These are phyloP conservation scores for Serendipita sp. DNA, from an alignment of 1,284 basidiomycete genomes.

Conservation along the genomic window DNA sequence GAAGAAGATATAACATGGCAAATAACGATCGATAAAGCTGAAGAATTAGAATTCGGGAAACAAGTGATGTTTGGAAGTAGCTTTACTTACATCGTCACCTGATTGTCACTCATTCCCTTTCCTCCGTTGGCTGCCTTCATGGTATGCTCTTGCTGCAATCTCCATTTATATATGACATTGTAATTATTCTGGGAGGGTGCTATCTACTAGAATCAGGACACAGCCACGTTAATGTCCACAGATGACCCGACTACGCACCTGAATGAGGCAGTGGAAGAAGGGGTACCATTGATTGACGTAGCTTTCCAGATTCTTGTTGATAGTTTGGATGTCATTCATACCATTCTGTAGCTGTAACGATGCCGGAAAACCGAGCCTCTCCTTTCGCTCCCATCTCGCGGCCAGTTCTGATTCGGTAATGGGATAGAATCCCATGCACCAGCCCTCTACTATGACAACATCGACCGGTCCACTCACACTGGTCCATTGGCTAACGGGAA, in stretches of 20 bases:
- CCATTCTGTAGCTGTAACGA: slow-evolving; percentile 17
- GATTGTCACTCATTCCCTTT: slow-evolving; percentile 70
- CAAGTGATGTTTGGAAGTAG: background rate
- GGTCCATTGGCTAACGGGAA: slow-evolving; percentile 26
- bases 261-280: slow-evolving; percentile 52
- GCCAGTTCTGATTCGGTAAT: slow-evolving; percentile 33
- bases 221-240: background rate
- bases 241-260: slow-evolving; percentile 29
- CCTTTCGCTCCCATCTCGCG: slow-evolving; percentile 20
- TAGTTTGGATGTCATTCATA: slow-evolving; percentile 36
- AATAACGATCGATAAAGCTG: slow-evolving; percentile 68
- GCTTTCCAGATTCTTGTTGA: slow-evolving; percentile 43
- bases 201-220: background rate
- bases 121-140: slow-evolving; percentile 79
- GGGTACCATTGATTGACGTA: slow-evolving; percentile 55
- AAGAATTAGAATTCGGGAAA: background rate
- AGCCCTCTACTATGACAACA: background rate
- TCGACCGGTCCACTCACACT: background rate
- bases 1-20: slow-evolving; percentile 75
- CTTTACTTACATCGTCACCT: slow-evolving; percentile 42
- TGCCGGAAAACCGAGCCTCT: background rate
- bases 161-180: slow-evolving; percentile 59
- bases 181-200: slow-evolving; percentile 31
- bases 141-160: slow-evolving; percentile 70
- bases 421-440: slow-evolving; percentile 53